Percentiles rank a stretch among this genome's conserved stretches.
phyloP scores from a whole-genome alignment of 2,329 filamentous ascomycete species.

The Botrytis pseudocinerea region DNA sequence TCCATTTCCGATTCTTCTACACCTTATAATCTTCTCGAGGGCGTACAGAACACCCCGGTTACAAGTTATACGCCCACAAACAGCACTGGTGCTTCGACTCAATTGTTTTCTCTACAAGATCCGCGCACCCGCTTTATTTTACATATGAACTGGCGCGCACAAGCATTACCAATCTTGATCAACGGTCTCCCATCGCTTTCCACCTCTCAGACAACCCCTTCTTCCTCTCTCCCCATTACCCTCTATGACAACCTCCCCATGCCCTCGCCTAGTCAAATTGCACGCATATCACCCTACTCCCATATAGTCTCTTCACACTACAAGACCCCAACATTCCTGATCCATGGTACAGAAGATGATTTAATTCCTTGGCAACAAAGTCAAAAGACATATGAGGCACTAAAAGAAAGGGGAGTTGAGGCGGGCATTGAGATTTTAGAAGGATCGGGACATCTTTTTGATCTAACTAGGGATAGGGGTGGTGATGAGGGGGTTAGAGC shows the following conservation, averaged over 20 bases:
- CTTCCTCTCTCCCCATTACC: not conserved
- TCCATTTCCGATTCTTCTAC: not conserved
- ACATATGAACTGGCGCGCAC: conserved; percentile 47
- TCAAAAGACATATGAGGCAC: conserved; percentile 30
- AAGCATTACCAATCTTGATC: conserved; percentile 44
- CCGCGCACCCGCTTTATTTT: conserved; percentile 44
- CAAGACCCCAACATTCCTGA: conserved; percentile 41
- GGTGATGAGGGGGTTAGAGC: conserved; percentile 5
- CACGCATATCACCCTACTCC: conserved; percentile 36
- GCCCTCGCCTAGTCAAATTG: conserved; percentile 26
- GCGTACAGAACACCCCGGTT: not conserved
- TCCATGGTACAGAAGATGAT: conserved; percentile 41
- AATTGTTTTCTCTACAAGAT: conserved; percentile 36
- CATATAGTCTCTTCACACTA: conserved; percentile 41
- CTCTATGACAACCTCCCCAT: not conserved
- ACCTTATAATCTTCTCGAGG: not conserved
- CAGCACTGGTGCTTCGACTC: not conserved
- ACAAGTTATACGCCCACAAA: not conserved
- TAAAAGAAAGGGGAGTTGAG: conserved; percentile 31
- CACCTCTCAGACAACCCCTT: not conserved
- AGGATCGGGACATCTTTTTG: conserved; percentile 19
- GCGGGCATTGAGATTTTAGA: conserved; percentile 8
- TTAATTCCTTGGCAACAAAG: conserved; percentile 41
- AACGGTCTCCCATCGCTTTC: conserved; percentile 29
- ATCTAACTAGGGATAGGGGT: conserved; percentile 17